Evolutionary conservation across 129 eudicot species (phyloP), one percentile per base, ranked within the genome.

Genomic region (Centrapalus pauciflorus): DNA sequence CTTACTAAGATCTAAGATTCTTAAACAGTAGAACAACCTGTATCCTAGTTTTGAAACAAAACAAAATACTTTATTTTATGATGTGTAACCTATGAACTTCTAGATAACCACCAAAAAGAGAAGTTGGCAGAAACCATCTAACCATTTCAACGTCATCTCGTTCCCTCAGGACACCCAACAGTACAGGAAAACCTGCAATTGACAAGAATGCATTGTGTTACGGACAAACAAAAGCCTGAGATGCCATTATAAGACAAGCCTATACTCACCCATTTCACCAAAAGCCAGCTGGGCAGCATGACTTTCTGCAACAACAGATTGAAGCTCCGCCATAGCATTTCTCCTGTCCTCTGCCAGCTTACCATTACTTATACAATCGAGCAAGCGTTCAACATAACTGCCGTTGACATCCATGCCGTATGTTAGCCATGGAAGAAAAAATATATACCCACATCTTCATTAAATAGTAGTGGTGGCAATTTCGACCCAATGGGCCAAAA

Each of bases 61-160:
- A 37, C 19, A 30, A 26, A 14, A 10, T 10, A 33, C 17, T 49
- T 38, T 57, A 46, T 35, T 60, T 19, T 59, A 20, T 57, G 6
- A 34, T 49, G 33, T 58, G 50, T 65, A 71, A 27, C 67, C 41
- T 58, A 5, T 30, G 43, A 34, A 74, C 41, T 51, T 24, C 41
- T 27, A 66, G 12, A 21, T 28, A 77, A 57, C 56, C 59, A 58
- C 49, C 2, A 65, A 64, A 70, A 68, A 57, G 46, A 20, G 34
- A 66, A 40, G 60, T 49, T 49, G 2, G 40, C 11, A 58, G 55
- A 72, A 77, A 74, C 21, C 50, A 66, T 74, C 82, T 61, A 52
- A 93, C 98, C 98, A 93, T 88, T 86, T 93, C 96, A 63, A 86
- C 91, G 74, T 93, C 96, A 26, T 93, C 98, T 6, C 92, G 95